Evolutionary conservation across 2,329 filamentous ascomycete species (phyloP).

Genomic region (Phialocephala subalpina): DNA sequence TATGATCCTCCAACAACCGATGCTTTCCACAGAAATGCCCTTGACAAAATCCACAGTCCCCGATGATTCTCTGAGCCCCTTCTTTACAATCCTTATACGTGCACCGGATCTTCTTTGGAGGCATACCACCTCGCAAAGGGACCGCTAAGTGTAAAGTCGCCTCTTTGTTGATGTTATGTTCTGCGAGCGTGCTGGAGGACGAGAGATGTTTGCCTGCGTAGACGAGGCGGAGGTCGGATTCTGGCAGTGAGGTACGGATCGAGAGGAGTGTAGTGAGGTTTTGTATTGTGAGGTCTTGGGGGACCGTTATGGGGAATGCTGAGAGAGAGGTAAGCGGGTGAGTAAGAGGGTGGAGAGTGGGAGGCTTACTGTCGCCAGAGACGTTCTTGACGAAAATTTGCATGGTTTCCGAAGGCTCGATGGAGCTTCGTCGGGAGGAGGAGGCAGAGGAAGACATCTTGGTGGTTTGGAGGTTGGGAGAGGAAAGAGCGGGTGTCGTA

Average conservation of each 20-base stretch:
- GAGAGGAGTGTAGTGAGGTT: constrained; percentile 64
- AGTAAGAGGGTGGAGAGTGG: constrained; percentile 22
- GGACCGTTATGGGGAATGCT: constrained; percentile 66
- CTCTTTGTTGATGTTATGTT: constrained; percentile 57
- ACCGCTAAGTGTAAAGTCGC: constrained; percentile 61
- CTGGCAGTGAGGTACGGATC: constrained; percentile 61
- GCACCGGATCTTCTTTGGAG: constrained; percentile 83
- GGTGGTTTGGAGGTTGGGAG: constrained; percentile 15
- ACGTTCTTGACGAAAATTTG: constrained; percentile 69
- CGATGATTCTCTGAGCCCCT: constrained; percentile 89
- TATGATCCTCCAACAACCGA: constrained; percentile 91
- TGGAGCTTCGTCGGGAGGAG: constrained; percentile 44
- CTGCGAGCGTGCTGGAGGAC: constrained; percentile 49
- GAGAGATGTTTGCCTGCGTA: constrained; percentile 65
- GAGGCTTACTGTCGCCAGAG: constrained; percentile 61
- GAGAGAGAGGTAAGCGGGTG: constrained; percentile 35
- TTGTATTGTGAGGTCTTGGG: constrained; percentile 59
- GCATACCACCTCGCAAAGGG: constrained; percentile 65
- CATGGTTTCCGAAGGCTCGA: constrained; percentile 59
- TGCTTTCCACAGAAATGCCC: constrained; percentile 97
- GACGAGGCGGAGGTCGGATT: constrained; percentile 60
- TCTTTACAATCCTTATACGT: constrained; percentile 89
- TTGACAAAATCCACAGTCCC: constrained; percentile 94
- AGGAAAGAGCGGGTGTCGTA: constrained; percentile 6
- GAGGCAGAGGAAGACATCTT: constrained; percentile 41